Evolutionary conservation across 768 basidiomycete species (phyloP), one percentile per base, ranked within the genome.

Genomic region (Auricularia sp.): DNA sequence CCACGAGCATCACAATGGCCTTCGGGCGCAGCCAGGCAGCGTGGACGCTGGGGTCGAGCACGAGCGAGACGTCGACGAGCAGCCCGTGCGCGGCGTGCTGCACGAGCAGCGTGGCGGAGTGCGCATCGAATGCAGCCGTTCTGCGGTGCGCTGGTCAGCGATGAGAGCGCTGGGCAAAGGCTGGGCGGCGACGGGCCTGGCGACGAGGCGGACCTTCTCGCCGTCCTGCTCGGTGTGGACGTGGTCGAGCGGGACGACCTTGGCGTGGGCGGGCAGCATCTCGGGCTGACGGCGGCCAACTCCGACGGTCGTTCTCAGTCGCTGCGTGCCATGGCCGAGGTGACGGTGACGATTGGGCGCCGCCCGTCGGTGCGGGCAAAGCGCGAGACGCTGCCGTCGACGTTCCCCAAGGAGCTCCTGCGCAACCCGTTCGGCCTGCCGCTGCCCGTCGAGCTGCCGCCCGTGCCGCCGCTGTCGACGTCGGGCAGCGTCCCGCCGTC

Each of bases 351-450:
- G 39, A 42, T 59, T 23, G 29, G 14, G 23, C 56, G 56, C 10
- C 21, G 56, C 23, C 56, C 23, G 10, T 33, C 29, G 14, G 56
- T 34, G 56, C 56, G 56, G 56, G 21, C 56, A 1, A 59, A 59
- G 56, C 56, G 56, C 56, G 56, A 59, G 56, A 59, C 56, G 56
- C 56, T 59, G 23, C 56, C 56, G 29, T 59, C 56, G 16, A 59
- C 56, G 23, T 59, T 59, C 34, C 56, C 56, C 56, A 59, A 59
- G 56, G 56, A 59, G 34, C 34, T 59, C 7, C 56, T 59, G 29
- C 14, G 29, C 16, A 59, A 59, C 34, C 56, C 56, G 29, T 59
- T 59, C 56, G 56, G 56, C 23, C 34, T 59, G 56, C 56, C 56
- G 23, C 8, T 59, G 23, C 56, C 34, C 56, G 56, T n/a, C 29